These are phyloP conservation scores for Brassica carinata DNA, from an alignment of 345 rosid genomes.

Conservation along the genomic window DNA sequence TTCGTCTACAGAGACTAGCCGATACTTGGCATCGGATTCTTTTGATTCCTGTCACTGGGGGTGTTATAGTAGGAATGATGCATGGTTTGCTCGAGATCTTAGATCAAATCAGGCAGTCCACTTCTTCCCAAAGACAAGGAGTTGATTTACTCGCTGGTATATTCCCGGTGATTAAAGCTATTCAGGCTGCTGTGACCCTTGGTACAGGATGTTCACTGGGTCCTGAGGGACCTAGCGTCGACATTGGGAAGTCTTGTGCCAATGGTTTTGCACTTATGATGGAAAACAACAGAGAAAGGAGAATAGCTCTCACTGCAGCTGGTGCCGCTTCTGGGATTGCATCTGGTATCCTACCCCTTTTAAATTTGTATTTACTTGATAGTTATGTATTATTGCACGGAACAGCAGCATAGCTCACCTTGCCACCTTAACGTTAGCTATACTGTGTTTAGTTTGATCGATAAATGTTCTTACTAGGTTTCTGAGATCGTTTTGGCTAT, in stretches of 20 bases:
- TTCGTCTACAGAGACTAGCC: constrained; percentile 78
- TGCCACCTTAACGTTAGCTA: not conserved
- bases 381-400: not conserved
- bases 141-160: constrained; percentile 81
- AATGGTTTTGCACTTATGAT: constrained; percentile 87
- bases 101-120: constrained; percentile 77
- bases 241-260: constrained; percentile 97
- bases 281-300: constrained; percentile 97
- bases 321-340: constrained; percentile 99
- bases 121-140: constrained; percentile 74
- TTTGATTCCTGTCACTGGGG: constrained; percentile 85
- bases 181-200: constrained; percentile 91
- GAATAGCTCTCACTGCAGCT: constrained; percentile 93
- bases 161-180: constrained; percentile 81
- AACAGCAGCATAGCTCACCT: not conserved
- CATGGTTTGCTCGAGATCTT: constrained; percentile 92
- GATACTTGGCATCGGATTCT: constrained; percentile 99
- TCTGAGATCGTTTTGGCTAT: not conserved
- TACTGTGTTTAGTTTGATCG: constrained; percentile 5
- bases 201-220: constrained; percentile 98
- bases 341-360: constrained; percentile 56
- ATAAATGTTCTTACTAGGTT: not conserved
- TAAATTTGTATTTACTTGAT: not conserved
- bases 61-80: constrained; percentile 98
- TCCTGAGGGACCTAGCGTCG: constrained; percentile 98